Percentiles rank a stretch among this genome's conserved stretches.
Conservation (phyloP, 345 rosid species). For the Ceriops zippeliana region DNA sequence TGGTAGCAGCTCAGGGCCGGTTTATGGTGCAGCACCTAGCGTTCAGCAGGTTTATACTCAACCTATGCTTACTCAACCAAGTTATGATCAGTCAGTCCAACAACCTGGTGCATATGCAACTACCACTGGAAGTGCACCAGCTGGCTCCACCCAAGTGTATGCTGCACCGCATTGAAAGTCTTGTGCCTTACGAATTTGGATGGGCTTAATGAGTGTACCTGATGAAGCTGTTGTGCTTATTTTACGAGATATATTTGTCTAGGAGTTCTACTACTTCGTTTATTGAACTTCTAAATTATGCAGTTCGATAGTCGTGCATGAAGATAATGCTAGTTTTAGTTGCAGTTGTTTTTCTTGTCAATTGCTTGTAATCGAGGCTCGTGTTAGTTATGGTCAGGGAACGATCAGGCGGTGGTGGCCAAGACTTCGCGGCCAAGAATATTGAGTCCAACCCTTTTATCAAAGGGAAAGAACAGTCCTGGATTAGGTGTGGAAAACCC, state of each 20-base stretch:
- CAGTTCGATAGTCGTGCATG: background rate
- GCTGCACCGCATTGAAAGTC: slow-evolving; percentile 35
- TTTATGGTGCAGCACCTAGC: slow-evolving; percentile 41
- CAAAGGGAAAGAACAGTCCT: no score
- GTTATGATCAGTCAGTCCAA: slow-evolving; percentile 62
- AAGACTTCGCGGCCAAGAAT: no score
- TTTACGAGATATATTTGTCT: background rate
- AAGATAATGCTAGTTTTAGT: background rate
- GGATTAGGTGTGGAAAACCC: no score
- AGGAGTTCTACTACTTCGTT: background rate
- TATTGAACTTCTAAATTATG: background rate
- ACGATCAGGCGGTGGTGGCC: no score
- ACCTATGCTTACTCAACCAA: slow-evolving; percentile 52
- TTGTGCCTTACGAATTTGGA: slow-evolving; percentile 4
- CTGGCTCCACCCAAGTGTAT: slow-evolving; percentile 45
- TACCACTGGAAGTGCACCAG: slow-evolving; percentile 52
- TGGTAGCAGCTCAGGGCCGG: slow-evolving; percentile 35
- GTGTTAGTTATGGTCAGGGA: no score
- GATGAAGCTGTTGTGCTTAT: background rate
- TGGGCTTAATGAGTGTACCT: background rate
- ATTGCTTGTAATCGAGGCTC: background rate
- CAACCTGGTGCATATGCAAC: slow-evolving; percentile 55
- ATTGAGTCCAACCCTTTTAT: no score
- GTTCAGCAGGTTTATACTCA: slow-evolving; percentile 57
- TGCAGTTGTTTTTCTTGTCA: background rate